Base-by-base conservation (phyloP, 192 early-diverging fungal species). In the Chytriomyces sp. region DNA sequence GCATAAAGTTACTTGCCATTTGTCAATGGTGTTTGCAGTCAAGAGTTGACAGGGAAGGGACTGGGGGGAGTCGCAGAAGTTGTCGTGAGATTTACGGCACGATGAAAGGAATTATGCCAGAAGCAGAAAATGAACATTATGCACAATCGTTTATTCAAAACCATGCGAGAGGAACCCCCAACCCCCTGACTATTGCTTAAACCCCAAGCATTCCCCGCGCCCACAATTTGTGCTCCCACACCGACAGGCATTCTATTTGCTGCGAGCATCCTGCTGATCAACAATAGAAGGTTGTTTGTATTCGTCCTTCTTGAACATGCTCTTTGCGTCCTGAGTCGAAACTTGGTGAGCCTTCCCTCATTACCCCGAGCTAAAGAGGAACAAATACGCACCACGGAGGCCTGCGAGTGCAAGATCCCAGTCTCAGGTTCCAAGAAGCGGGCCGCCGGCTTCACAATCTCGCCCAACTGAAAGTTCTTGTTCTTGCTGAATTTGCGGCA, bases 381-480 rank as follows among this genome's bases (percentile, higher is more conserved):
- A 49, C 17, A 49, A 14, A 49, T 49, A 39, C 68, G n/a, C 53
- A 70, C 68, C 68, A 59, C 56, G 12, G 56, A 59, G 5, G 73
- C 73, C 59, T 83, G 81, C 19, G 77, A 80, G 64, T 83, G 80
- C 70, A 86, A 41, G 39, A 62, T 76, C 3, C 84, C 84, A 30
- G 70, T 59, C 12, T 68, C 76, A 30, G 81, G 75, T 25, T 59
- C 64, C 2, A 73, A 38, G 41, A 76, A 78, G 36, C 80, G 26
- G 7, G 62, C 59, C 5, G 84, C 84, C 5, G 81, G 78, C 25
- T 49, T 65, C 14, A 82, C 66, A 44, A 98, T 90, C 76, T 94
- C 93, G 5, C 91, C 93, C n/a, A 98, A 85, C 12, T 87, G 84
- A 79, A 96, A 98, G 69, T 89, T 84, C 83, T 98, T 98, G 78